Percentiles rank a stretch among this genome's conserved stretches.
Conservation (phyloP, 2,329 filamentous ascomycete species). For the Ophiostoma fasciatum region DNA sequence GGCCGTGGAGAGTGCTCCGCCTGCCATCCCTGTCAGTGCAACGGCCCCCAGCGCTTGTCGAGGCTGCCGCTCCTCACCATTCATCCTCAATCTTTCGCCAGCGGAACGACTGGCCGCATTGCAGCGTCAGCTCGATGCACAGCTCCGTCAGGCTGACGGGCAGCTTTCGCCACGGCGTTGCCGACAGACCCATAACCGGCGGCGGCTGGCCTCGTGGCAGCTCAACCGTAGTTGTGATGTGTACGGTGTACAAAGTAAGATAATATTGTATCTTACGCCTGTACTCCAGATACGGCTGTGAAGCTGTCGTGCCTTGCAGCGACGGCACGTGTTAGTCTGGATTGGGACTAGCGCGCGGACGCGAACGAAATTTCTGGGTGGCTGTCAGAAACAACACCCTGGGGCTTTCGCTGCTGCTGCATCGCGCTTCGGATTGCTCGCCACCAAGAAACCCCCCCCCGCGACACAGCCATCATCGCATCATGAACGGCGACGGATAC, state of each 20-base stretch:
- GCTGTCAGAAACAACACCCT: slow-evolving; percentile 1
- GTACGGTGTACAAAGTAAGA: no score
- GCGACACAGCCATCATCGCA: neutral
- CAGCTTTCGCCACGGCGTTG: slow-evolving; percentile 65
- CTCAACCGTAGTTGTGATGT: no score
- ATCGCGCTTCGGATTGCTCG: no score
- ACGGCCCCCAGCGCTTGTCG: no score
- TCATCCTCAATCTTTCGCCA: slow-evolving; percentile 78
- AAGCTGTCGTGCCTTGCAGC: no score
- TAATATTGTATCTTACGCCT: no score
- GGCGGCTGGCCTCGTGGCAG: no score
- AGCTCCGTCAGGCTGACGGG: slow-evolving; percentile 72
- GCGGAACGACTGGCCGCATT: slow-evolving; percentile 92
- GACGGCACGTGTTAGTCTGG: slow-evolving; percentile 23
- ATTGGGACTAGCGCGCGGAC: slow-evolving; percentile 6
- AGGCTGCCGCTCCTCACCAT: slow-evolving; percentile 46
- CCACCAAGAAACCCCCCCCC: no score
- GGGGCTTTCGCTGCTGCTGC: no score
- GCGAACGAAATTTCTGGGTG: slow-evolving; percentile 15
- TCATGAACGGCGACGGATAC: slow-evolving; percentile 11
- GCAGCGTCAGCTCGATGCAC: slow-evolving; percentile 84
- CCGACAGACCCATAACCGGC: neutral
- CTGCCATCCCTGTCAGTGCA: slow-evolving; percentile 20
- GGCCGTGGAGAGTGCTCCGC: slow-evolving; percentile 73
- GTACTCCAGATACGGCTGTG: no score